Evolutionary conservation across 495 filamentous ascomycete species (phyloP).

Genomic region (Penicillium lagena): DNA sequence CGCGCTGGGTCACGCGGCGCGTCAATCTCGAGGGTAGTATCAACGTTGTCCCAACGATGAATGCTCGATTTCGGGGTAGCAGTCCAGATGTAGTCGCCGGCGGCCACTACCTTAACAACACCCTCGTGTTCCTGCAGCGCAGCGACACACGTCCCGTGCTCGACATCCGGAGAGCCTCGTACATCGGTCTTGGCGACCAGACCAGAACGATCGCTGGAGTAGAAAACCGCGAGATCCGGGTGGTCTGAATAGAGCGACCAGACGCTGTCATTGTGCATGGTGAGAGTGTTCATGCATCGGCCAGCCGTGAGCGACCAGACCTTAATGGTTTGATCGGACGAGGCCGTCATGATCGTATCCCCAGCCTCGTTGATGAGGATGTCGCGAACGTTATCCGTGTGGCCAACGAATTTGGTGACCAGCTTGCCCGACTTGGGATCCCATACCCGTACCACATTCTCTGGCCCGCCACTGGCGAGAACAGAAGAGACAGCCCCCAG

Average conservation of each 20-base stretch:
- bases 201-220: constrained; percentile 87
- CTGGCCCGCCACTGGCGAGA: constrained; percentile 87
- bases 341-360: constrained; percentile 89
- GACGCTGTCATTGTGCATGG: constrained; percentile 97
- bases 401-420: constrained; percentile 95
- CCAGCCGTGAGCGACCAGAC: constrained; percentile 94
- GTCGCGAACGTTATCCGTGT: constrained; percentile 90
- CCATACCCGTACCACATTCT: constrained; percentile 91
- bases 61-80: constrained; percentile 91
- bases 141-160: constrained; percentile 84
- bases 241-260: constrained; percentile 93
- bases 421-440: constrained; percentile 83
- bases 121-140: constrained; percentile 87
- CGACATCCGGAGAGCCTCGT: constrained; percentile 67
- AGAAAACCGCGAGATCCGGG: constrained; percentile 79
- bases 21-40: constrained; percentile 59
- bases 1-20: constrained; percentile 51
- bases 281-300: constrained; percentile 93
- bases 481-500: constrained; percentile 68
- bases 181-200: constrained; percentile 92
- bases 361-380: constrained; percentile 84
- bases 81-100: constrained; percentile 83
- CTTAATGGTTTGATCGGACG: constrained; percentile 94
- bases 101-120: constrained; percentile 76
- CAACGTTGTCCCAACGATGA: constrained; percentile 86